phyloP scores from a whole-genome alignment of 768 basidiomycete genomes.

The Gymnopilus junonius region DNA sequence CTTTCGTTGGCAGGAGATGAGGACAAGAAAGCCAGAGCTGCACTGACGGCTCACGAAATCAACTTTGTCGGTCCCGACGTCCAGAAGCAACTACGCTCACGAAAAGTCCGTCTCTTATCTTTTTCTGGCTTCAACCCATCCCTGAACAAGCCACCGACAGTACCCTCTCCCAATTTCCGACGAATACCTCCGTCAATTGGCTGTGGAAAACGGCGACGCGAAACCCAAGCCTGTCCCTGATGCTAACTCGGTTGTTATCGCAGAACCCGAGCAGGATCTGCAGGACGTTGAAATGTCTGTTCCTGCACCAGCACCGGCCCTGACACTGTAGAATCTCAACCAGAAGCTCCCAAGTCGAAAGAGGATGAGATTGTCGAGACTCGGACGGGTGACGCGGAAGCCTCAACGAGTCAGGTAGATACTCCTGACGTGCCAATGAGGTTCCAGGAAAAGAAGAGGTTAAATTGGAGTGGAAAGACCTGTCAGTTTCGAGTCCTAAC shows the following conservation, averaged over 20 bases:
- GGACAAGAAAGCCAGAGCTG: conserved; percentile 56
- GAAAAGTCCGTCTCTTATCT: conserved; percentile 55
- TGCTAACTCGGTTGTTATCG: conserved; percentile 32
- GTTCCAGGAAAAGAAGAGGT: conserved; percentile 81
- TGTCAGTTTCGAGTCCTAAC: conserved; percentile 52
- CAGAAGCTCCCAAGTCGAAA: neutral
- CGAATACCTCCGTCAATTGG: conserved; percentile 60
- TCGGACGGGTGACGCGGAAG: conserved; percentile 37
- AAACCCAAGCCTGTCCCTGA: conserved; percentile 26
- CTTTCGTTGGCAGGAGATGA: conserved; percentile 55
- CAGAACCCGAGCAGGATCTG: conserved; percentile 45
- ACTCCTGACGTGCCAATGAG: conserved; percentile 72
- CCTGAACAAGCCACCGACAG: conserved; percentile 36
- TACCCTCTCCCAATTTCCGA: conserved; percentile 69
- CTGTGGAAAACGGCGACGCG: conserved; percentile 36
- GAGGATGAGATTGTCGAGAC: conserved; percentile 31
- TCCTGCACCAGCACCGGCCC: conserved; percentile 7
- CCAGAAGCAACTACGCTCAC: conserved; percentile 64
- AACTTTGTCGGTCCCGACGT: conserved; percentile 67
- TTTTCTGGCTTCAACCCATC: neutral
- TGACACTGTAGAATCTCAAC: neutral
- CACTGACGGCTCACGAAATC: conserved; percentile 58
- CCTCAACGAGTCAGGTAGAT: conserved; percentile 44
- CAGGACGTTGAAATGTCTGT: conserved; percentile 25
- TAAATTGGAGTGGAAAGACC: conserved; percentile 86